phyloP scores from a whole-genome alignment of 495 filamentous ascomycete species.

The Trichoderma parareesei region DNA sequence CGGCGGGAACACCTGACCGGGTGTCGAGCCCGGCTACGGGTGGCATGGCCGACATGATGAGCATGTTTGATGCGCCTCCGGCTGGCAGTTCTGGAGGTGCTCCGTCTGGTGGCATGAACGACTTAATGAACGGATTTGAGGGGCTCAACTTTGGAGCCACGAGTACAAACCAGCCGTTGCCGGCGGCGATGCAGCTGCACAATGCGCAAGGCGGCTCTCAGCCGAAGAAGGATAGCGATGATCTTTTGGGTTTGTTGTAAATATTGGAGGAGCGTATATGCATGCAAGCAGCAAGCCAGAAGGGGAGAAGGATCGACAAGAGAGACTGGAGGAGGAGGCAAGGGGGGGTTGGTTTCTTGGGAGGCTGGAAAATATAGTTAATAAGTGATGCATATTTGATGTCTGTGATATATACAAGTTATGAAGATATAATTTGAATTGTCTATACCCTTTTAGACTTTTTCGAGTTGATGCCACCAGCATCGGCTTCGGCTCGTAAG shows the following conservation, averaged over 20 bases:
- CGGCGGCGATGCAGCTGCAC: constrained; percentile 43
- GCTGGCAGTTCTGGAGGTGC: constrained; percentile 25
- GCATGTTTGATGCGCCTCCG: constrained; percentile 56
- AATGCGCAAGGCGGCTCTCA: constrained; percentile 27
- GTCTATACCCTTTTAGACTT: background rate
- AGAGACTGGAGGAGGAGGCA: background rate
- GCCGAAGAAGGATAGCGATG: constrained; percentile 68
- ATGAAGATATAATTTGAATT: constrained; percentile 1
- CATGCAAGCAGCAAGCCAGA: background rate
- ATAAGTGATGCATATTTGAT: background rate
- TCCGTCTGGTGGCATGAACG: constrained; percentile 33
- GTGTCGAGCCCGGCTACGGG: constrained; percentile 52
- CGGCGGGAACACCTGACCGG: constrained; percentile 74
- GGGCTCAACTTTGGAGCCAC: constrained; percentile 63
- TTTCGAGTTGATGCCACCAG: too few relatives aligned
- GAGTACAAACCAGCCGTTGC: constrained; percentile 45
- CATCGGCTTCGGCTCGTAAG: too few relatives aligned
- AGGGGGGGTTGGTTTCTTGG: background rate
- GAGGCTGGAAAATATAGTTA: constrained; percentile 1
- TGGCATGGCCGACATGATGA: constrained; percentile 83
- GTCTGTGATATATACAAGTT: background rate
- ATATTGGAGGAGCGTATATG: background rate
- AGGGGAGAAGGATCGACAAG: background rate
- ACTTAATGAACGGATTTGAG: constrained; percentile 79
- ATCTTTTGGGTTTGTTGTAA: constrained; percentile 85